Percentiles rank a stretch among this genome's conserved stretches.
Conservation (phyloP, 257 asterid species). For the Ehretia macrophylla region DNA sequence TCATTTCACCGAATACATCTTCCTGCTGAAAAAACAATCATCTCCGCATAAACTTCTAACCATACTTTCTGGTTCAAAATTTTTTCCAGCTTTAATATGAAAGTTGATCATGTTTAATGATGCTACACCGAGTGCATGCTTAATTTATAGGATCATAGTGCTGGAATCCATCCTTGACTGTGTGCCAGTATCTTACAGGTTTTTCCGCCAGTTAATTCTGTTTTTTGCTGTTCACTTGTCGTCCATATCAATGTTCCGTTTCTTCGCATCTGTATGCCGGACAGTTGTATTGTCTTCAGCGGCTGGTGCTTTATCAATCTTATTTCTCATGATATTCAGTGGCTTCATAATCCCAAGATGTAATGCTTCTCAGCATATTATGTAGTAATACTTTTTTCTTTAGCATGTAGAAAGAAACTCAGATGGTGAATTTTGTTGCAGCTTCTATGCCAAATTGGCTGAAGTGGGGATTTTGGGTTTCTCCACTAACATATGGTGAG, state of each 20-base stretch:
- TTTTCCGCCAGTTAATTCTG: constrained; percentile 47
- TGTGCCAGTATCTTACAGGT: constrained; percentile 32
- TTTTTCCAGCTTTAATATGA: too few relatives aligned
- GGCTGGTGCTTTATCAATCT: constrained; percentile 38
- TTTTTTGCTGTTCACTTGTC: constrained; percentile 52
- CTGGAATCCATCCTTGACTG: neutral
- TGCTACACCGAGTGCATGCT: neutral
- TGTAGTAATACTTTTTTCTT: neutral
- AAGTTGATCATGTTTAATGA: too few relatives aligned
- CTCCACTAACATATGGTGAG: constrained; percentile 70
- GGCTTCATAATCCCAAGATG: constrained; percentile 62
- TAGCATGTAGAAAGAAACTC: neutral
- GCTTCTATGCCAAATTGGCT: constrained; percentile 72
- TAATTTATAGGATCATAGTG: neutral
- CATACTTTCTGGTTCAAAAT: neutral
- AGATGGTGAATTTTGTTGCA: constrained; percentile 31
- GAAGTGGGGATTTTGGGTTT: constrained; percentile 67
- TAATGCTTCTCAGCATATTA: constrained; percentile 22
- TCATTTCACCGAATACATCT: neutral
- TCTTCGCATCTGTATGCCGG: constrained; percentile 53
- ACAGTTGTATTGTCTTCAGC: constrained; percentile 40
- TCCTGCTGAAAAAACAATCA: neutral
- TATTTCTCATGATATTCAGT: constrained; percentile 40
- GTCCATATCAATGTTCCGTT: constrained; percentile 54
- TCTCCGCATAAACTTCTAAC: neutral